Conservation (phyloP, 1,284 basidiomycete species). For the Fomitopsis schrenkii region DNA sequence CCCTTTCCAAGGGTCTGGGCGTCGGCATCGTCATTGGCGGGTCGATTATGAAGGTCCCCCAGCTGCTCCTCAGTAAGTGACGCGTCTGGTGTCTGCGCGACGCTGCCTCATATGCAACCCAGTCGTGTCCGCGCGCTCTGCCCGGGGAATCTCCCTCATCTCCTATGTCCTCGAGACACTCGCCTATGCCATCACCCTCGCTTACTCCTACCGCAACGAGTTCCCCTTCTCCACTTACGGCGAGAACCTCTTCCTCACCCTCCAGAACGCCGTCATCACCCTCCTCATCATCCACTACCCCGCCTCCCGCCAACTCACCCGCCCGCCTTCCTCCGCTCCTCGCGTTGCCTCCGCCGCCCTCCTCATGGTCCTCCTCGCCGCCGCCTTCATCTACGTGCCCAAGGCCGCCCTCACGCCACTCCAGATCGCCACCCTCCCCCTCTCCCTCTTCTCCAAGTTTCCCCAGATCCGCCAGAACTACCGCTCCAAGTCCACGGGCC, state of each 20-base stretch:
- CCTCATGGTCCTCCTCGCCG: conserved; percentile 35
- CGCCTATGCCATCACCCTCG: conserved; percentile 81
- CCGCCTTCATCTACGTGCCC: conserved; percentile 51
- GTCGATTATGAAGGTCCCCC: conserved; percentile 94
- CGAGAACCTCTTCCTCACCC: conserved; percentile 85
- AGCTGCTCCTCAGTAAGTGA: conserved; percentile 69
- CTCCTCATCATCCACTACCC: conserved; percentile 72
- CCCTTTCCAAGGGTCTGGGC: conserved; percentile 89
- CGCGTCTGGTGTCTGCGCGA: not conserved
- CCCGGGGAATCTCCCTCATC: conserved; percentile 78
- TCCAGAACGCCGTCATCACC: conserved; percentile 83
- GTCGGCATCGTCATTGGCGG: conserved; percentile 92
- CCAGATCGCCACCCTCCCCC: conserved; percentile 78
- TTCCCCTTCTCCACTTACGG: conserved; percentile 97
- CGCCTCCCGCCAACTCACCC: conserved; percentile 24
- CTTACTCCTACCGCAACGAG: conserved; percentile 79
- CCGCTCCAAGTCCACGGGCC: conserved; percentile 74
- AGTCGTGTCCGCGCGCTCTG: conserved; percentile 67
- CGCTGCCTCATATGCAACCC: not conserved
- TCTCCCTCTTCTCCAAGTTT: conserved; percentile 83
- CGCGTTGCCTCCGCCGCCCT: conserved; percentile 33
- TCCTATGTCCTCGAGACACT: conserved; percentile 84
- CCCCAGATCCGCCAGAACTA: conserved; percentile 84
- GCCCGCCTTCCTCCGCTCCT: conserved; percentile 13
- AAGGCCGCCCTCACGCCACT: conserved; percentile 53